Percentiles rank a stretch among this genome's conserved stretches.
phyloP scores from a whole-genome alignment of 257 asterid genomes.

The Cinchona pubescens region DNA sequence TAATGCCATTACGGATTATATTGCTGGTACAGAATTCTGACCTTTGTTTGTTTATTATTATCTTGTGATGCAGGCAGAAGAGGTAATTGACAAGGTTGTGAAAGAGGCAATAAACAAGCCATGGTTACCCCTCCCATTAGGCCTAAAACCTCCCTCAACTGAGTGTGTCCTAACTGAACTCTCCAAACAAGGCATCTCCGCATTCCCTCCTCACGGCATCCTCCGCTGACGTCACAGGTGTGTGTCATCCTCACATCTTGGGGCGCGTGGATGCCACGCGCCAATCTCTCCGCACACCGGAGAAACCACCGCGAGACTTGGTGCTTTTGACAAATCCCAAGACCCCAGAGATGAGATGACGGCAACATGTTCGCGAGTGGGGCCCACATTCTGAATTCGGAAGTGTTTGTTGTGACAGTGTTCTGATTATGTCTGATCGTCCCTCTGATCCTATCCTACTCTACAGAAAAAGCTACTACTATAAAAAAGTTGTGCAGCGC shows the following conservation, averaged over 20 bases:
- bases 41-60: neutral
- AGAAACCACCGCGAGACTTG: neutral
- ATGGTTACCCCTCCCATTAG: conserved; percentile 48
- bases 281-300: neutral
- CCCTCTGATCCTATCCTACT: neutral
- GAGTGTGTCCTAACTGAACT: conserved; percentile 43
- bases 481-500: neutral
- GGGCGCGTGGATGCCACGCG: neutral
- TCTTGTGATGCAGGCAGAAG: conserved; percentile 37
- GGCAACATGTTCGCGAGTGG: conserved; percentile 2
- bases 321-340: neutral
- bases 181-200: conserved; percentile 41
- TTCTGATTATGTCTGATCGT: neutral
- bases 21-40: neutral
- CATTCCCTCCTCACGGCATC: conserved; percentile 30
- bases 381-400: neutral
- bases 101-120: conserved; percentile 49
- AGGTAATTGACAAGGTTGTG: conserved; percentile 39
- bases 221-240: no score
- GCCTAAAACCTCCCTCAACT: conserved; percentile 49
- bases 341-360: neutral
- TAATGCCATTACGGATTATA: no score
- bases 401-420: no score
- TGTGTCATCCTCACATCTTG: conserved; percentile 15
- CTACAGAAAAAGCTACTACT: neutral